Evolutionary conservation across 495 filamentous ascomycete genomes (phyloP).

Genomic region (Hyphodiscus hymeniophilus): DNA sequence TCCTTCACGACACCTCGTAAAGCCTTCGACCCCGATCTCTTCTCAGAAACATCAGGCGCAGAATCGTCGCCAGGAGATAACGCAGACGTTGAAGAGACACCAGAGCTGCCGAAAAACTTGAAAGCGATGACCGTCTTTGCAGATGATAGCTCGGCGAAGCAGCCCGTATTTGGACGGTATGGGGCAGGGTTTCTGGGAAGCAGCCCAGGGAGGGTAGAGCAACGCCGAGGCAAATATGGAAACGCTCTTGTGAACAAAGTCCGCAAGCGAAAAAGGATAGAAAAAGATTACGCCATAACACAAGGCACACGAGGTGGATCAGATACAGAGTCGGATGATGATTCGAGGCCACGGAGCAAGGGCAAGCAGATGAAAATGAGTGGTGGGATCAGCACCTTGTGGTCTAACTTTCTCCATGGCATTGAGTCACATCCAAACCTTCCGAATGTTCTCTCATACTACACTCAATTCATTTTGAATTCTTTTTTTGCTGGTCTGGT

Average conservation of each 20-base stretch:
- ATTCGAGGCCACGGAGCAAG: conserved; percentile 25
- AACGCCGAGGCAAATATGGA: conserved; percentile 42
- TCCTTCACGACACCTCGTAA: conserved; percentile 78
- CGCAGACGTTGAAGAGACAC: conserved; percentile 60
- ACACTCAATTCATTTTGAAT: conserved; percentile 76
- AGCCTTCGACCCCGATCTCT: conserved; percentile 49
- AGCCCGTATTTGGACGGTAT: conserved; percentile 41
- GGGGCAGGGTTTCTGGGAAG: conserved; percentile 29
- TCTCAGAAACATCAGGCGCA: conserved; percentile 62
- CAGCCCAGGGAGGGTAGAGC: conserved; percentile 48
- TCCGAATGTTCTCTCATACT: conserved; percentile 80
- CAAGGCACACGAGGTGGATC: conserved; percentile 40
- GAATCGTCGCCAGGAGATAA: conserved; percentile 72
- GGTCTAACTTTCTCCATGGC: conserved; percentile 54
- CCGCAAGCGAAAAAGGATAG: conserved; percentile 43
- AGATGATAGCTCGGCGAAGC: conserved; percentile 32
- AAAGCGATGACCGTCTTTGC: conserved; percentile 30
- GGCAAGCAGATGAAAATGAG: conserved; percentile 15
- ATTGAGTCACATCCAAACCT: conserved; percentile 74
- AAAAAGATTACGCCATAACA: conserved; percentile 33
- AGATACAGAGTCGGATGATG: conserved; percentile 50
- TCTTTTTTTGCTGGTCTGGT: conserved; percentile 56
- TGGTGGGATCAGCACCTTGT: conserved; percentile 27
- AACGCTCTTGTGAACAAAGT: conserved; percentile 44
- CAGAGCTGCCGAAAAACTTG: conserved; percentile 46